These are phyloP conservation scores for Cladosporium halotolerans DNA, from an alignment of 2,329 filamentous ascomycete genomes.

Conservation along the genomic window DNA sequence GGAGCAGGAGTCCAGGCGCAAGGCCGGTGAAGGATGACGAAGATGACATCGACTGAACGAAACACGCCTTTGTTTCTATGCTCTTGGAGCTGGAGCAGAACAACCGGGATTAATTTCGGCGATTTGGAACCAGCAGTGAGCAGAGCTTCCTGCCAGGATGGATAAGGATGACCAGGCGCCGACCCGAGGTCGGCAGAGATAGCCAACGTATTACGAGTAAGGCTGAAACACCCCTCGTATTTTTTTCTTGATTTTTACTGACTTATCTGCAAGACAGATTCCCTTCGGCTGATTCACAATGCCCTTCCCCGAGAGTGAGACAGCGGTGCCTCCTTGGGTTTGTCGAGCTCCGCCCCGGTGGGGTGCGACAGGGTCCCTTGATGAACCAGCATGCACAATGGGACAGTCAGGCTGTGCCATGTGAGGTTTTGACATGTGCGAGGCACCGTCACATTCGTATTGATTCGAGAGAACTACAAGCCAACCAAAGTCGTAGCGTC, in stretches of 20 bases:
- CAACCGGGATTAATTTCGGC: too few relatives aligned
- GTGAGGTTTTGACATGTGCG: too few relatives aligned
- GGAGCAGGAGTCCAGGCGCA: constrained; percentile 40
- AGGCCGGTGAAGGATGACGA: constrained; percentile 26
- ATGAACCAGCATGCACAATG: neutral
- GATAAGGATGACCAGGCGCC: neutral
- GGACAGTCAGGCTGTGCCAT: too few relatives aligned
- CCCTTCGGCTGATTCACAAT: neutral
- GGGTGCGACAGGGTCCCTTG: neutral
- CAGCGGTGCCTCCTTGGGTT: neutral
- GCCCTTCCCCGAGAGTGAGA: neutral
- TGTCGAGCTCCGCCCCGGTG: neutral
- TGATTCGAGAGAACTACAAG: too few relatives aligned
- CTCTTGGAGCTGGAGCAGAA: too few relatives aligned
- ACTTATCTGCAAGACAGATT: neutral
- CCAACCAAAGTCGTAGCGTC: too few relatives aligned
- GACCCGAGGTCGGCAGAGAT: constrained; percentile 5
- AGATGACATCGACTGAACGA: constrained; percentile 11
- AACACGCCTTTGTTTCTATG: neutral
- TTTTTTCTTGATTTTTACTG: neutral
- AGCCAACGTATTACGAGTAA: constrained; percentile 3
- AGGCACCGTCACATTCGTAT: too few relatives aligned
- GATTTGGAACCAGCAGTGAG: neutral
- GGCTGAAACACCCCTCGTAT: neutral
- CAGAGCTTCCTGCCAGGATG: neutral